A percentile compares a stretch with the other conserved stretches of the same genome.
Evolutionary conservation across 352 stramenopile genomes (phyloP).

Genomic region (Pythium rhizo-oryzae): DNA sequence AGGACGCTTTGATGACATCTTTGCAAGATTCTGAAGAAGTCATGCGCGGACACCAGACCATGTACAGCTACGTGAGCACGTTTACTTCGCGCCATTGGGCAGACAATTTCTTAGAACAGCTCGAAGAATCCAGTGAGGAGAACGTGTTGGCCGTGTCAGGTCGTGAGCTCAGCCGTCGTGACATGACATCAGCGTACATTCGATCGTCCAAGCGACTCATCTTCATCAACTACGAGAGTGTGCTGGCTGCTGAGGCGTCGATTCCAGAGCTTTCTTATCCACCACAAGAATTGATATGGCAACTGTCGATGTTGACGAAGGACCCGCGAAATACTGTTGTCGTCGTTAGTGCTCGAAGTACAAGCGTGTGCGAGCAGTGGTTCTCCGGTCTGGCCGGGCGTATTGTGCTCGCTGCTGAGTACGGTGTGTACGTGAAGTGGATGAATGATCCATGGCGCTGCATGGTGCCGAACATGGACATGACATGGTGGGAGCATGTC

Average conservation of each 20-base stretch:
- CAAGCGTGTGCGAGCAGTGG: slow-evolving; percentile 76
- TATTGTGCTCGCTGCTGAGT: slow-evolving; percentile 75
- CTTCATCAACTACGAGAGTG: slow-evolving; percentile 92
- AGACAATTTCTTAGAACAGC: slow-evolving; percentile 80
- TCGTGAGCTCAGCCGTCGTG: slow-evolving; percentile 75
- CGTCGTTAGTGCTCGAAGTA: slow-evolving; percentile 71
- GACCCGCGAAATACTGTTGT: slow-evolving; percentile 80
- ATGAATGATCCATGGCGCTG: slow-evolving; percentile 70
- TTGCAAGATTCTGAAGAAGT: slow-evolving; percentile 70
- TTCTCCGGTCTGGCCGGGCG: slow-evolving; percentile 66
- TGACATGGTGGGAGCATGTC: slow-evolving; percentile 80
- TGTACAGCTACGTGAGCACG: slow-evolving; percentile 83
- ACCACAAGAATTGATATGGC: slow-evolving; percentile 80
- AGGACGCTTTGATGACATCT: slow-evolving; percentile 51
- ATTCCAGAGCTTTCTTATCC: slow-evolving; percentile 89
- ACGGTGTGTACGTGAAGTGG: slow-evolving; percentile 85
- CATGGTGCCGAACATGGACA: slow-evolving; percentile 83
- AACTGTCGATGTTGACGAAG: slow-evolving; percentile 81
- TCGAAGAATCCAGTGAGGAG: slow-evolving; percentile 79
- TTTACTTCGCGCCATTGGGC: slow-evolving; percentile 79
- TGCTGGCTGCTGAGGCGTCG: slow-evolving; percentile 77
- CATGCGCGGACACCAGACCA: slow-evolving; percentile 73
- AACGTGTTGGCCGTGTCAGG: slow-evolving; percentile 67
- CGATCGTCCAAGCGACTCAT: slow-evolving; percentile 68
- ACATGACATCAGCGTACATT: slow-evolving; percentile 87